Evolutionary conservation across 2,329 filamentous ascomycete species (phyloP), one percentile per base, ranked within the genome.

Genomic region (Cercospora beticola): DNA sequence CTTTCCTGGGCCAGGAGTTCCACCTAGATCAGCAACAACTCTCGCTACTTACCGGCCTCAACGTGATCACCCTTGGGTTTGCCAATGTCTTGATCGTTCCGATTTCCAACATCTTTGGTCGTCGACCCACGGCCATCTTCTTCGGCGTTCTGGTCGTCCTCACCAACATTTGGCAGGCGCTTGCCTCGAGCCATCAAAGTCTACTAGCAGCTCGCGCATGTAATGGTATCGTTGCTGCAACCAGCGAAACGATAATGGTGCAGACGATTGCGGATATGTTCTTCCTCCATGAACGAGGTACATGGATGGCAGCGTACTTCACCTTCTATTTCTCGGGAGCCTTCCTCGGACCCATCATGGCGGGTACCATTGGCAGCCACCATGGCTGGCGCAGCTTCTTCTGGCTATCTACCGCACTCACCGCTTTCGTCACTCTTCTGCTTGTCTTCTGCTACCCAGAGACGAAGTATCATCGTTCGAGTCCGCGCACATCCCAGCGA

Each of bases 341-440:
- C 6, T 82, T 82, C 70, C 73, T 83, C 1, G 82, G 82, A 3
- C 81, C 81, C 1, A 79, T 83, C 64, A 82, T 83, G 77, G 76
- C 79, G 23, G 81, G 81, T 5, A 76, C 76, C 46, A 82, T 83
- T 36, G 80, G 78, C 21, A 77, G 76, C 10, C 79, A 69, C 21
- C 76, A 83, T 67, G 81, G 82, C 52, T 83, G 82, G 82, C 73
- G 81, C 59, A 81, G 79, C 12, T 83, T 83, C 74, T 83, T 83
- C 76, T 83, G 82, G 82, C 78, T 83, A 4, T 80, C 80, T 3
- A 77, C 78, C 1, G 82, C 76, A 0, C 74, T 83, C 5, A 77
- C 79, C 2, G 78, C 73, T 6, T 80, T 83, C 71, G 78, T 79
- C 5, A 78, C 82, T 8, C 30, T 83, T 18, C 70, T 81, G 2